These are phyloP conservation scores for Musa troglodytarum DNA, from an alignment of 176 grass and related monocot genomes.

Conservation along the genomic window DNA sequence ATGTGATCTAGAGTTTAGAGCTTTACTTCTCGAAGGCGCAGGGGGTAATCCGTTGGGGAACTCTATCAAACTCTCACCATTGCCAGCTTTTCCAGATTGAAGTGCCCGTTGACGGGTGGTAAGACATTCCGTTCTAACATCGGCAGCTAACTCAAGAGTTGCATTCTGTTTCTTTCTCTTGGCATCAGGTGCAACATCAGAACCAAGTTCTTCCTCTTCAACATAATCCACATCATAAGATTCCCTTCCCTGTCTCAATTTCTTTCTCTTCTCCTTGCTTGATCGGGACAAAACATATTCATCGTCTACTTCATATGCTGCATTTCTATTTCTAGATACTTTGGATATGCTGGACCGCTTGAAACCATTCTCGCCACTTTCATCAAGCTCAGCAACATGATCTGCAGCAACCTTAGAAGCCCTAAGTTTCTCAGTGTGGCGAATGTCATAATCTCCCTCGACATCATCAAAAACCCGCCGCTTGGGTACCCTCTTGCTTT, in stretches of 20 bases:
- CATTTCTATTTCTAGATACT: constrained; percentile 29
- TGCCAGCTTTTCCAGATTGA: constrained; percentile 65
- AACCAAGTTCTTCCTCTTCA: constrained; percentile 45
- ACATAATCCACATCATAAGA: constrained; percentile 35
- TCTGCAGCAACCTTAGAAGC: constrained; percentile 22
- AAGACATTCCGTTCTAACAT: constrained; percentile 44
- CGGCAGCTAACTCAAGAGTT: constrained; percentile 18
- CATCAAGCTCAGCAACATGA: constrained; percentile 17
- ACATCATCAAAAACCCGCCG: constrained; percentile 40
- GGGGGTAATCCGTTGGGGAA: constrained; percentile 54
- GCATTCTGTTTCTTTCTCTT: constrained; percentile 32
- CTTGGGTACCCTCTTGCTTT: constrained; percentile 69
- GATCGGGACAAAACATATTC: constrained; percentile 35
- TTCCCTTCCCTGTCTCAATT: constrained; percentile 29
- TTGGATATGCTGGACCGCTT: constrained; percentile 37
- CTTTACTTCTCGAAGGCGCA: constrained; percentile 52
- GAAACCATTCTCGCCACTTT: constrained; percentile 27
- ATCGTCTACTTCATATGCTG: constrained; percentile 21
- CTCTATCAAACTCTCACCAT: constrained; percentile 36
- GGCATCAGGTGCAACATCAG: constrained; percentile 34
- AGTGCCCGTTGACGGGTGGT: constrained; percentile 65
- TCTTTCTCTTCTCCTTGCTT: constrained; percentile 35
- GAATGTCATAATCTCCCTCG: constrained; percentile 27
- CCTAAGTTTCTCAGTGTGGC: constrained; percentile 27
- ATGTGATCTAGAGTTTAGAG: background rate